Base-by-base conservation (phyloP, 73 alveolate species). In the Uronychia binucleata region DNA sequence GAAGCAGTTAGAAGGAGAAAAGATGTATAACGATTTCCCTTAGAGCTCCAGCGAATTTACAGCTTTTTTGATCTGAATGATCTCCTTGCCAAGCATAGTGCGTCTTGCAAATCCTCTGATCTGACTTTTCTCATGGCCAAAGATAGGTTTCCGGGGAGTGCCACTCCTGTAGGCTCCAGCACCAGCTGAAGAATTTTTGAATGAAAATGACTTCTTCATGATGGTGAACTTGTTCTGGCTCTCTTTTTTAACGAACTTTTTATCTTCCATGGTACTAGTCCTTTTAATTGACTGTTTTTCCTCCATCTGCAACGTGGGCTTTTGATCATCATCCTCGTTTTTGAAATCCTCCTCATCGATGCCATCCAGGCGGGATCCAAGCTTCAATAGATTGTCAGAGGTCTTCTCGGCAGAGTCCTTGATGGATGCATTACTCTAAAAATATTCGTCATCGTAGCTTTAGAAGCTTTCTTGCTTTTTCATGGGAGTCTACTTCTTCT, bases 11-110 rank as follows among this genome's bases (percentile, higher is more conserved):
- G 60, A 26, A 19, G 30, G 29, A 5, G 31, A 1, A 32, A 83
- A 83, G 11, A 83, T 19, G 31, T n/a, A 75, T 0, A 83, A 59
- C 1, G 90, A 83, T 34, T 33, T 57, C 59, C 75, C 75, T 34
- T 83, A 77, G n/a, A 83, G 67, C 19, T 46, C 67, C 5, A 46
- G 5, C n/a, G 19, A 5, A 11, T 46, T 46, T 5, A 46, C n/a
- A 46, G 67, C 5, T 11, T 46, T 19, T 11, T 5, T 19, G 19
- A 46, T 46, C 19, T 46, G 5, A 5, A 11, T 46, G 67, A 46
- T 11, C n/a, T 46, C 67, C 5, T 46, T 19, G 19, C 19, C 19
- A 19, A 11, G 67, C 5, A 46, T 5, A 19, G 67, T 46, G n/a
- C 19, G 5, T 19, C 67, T 46, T 11, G 67, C 67, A 19, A 46